Evolutionary conservation across 2,329 filamentous ascomycete genomes (phyloP), one percentile per base, ranked within the genome.

Genomic region (Trichoderma sp.): DNA sequence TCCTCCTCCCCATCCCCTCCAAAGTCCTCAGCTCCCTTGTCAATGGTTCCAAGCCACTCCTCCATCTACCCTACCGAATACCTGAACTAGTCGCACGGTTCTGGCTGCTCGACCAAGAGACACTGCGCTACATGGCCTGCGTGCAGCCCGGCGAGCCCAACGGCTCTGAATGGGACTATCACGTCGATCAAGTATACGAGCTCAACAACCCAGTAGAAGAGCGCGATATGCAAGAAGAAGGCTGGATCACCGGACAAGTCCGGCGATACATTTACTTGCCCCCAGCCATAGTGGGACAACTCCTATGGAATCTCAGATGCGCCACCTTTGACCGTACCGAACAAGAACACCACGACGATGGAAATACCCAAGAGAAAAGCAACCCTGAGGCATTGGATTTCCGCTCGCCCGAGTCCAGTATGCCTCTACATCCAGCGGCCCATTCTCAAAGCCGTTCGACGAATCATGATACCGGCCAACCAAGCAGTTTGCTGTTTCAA

Each of bases 101-200:
- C 75, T 92, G 90, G 90, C 82, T 92, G 18, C 89, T 90, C 74
- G 83, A 87, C 82, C 18, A 80, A 76, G 36, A 86, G 83, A 80
- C 86, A 70, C 78, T 92, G 9, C 85, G 82, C 67, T 90, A 91
- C 76, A 89, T 91, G 84, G 89, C 88, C 15, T 83, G 83, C 12
- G 83, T 91, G 18, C 83, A 86, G 0, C 78, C 81, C 0, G 81
- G 84, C 0, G 84, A 84, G n/a, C 84, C 84, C 1, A 86, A 84
- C 65, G 73, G 12, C 73, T 63, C 0, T 70, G 70, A 39, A 56
- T 82, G 78, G 78, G 75, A 73, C 2, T 81, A 80, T 71, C 67
- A 67, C 32, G 72, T 81, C 21, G 61, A 72, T 2, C 81, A 90
- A 75, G 82, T 92, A 1, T 92, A 91, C 76, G 84, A 89, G 78